Base-by-base conservation (phyloP, 768 basidiomycete genomes). In the Hygrocybe punicea region DNA sequence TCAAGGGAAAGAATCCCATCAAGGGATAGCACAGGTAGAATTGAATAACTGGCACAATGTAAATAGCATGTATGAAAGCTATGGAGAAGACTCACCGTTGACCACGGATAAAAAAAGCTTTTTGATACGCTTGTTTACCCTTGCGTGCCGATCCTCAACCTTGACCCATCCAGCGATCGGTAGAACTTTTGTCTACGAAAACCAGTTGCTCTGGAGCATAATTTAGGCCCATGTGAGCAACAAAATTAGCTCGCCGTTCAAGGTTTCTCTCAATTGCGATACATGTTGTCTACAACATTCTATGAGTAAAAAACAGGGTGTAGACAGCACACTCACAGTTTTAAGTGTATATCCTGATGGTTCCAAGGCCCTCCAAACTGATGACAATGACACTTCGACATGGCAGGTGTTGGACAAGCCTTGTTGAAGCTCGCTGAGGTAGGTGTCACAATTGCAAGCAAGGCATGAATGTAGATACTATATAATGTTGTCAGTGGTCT, bases 21-120 rank as follows among this genome's bases (percentile, higher is more conserved):
- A 4, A 73, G 65, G 0, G 71, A 70, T 2, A 76, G 11, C 8
- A 70, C 74, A 7, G 74, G 75, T 0, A 75, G 63, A 2, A 76
- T 56, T 0, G 74, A 76, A 55, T 69, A 76, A n/a, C 66, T 67
- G 24, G 47, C n/a, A 49, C 16, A 24, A 19, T 49, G 16, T 49
- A 16, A 49, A 29, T 24, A 17, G 33, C 37, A n/a, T 45, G 55
- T 17, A 36, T 29, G 60, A 62, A n/a, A 65, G 56, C 16, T 66
- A 51, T 8, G 49, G 56, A 49, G 56, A 67, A 33, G 37, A 55
- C 60, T n/a, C 51, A 63, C 62, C 37, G 55, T 11, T 54, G 51
- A 7, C 73, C 71, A 16, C 62, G 59, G 6, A 68, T 60, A 59
- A 75, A 75, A 25, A 59, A 65, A 40, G 67, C 69, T 10, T 53